A percentile compares a stretch with the other conserved stretches of the same genome.
These are phyloP conservation scores for Euphorbia lathyris DNA, from an alignment of 345 rosid species.

Conservation along the genomic window DNA sequence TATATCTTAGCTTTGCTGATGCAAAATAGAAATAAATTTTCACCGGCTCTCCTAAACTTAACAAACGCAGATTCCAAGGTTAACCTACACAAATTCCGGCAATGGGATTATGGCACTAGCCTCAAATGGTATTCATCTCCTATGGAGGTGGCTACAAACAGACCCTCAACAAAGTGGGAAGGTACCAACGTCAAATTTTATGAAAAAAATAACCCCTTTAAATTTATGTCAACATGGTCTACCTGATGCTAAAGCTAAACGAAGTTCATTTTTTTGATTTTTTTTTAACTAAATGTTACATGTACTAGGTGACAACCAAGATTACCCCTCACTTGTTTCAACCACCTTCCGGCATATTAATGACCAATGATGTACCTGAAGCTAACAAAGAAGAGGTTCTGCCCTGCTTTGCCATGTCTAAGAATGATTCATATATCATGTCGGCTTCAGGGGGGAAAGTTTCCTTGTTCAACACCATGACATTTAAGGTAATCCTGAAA, in stretches of 20 bases:
- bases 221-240: not conserved
- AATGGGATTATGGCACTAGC: conserved; percentile 41
- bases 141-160: conserved; percentile 39
- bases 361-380: conserved; percentile 35
- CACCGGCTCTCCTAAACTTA: conserved; percentile 1
- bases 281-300: not conserved
- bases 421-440: conserved; percentile 40
- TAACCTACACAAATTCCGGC: conserved; percentile 41
- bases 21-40: not conserved
- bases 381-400: conserved; percentile 20
- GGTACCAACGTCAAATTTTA: conserved; percentile 24
- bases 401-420: conserved; percentile 42
- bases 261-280: not conserved
- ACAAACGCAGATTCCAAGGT: conserved; percentile 34
- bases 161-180: conserved; percentile 27
- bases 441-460: conserved; percentile 45
- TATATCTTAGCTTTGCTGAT: not conserved
- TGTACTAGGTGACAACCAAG: conserved; percentile 39
- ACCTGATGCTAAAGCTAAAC: not conserved
- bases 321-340: conserved; percentile 28
- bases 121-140: conserved; percentile 29
- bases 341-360: conserved; percentile 28
- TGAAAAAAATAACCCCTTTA: not conserved
- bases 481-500: conserved; percentile 31
- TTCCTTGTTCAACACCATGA: conserved; percentile 39